phyloP scores from a whole-genome alignment of 2,329 filamentous ascomycete genomes.

The Hawksworthiomyces lignivorus region DNA sequence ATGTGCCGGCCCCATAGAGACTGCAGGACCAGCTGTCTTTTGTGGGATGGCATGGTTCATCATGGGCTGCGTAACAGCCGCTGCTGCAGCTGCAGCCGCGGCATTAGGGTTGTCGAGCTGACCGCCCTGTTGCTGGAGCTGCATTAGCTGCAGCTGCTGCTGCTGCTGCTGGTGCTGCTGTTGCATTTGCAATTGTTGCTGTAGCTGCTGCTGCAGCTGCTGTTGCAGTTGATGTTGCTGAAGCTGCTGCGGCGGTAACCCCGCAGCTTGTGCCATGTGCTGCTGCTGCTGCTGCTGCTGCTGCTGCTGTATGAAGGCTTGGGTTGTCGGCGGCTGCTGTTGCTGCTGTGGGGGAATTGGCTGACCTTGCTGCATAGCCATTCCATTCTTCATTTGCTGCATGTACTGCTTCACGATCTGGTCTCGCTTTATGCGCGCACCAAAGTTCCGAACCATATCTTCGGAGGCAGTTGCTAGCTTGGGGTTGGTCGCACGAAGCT shows the following conservation, averaged over 20 bases:
- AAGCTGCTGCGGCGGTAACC: slow-evolving; percentile 15
- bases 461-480: slow-evolving; percentile 12
- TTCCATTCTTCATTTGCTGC: slow-evolving; percentile 10
- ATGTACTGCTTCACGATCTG: slow-evolving; percentile 11
- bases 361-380: slow-evolving; percentile 13
- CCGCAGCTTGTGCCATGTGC: not conserved
- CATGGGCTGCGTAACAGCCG: slow-evolving; percentile 1
- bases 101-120: slow-evolving; percentile 13
- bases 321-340: slow-evolving; percentile 16
- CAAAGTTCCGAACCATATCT: slow-evolving; percentile 8
- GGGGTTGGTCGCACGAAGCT: slow-evolving; percentile 10
- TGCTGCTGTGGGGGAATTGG: slow-evolving; percentile 21
- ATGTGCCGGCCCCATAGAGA: not conserved
- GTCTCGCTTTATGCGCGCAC: slow-evolving; percentile 10
- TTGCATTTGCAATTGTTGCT: slow-evolving; percentile 10
- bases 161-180: slow-evolving; percentile 12
- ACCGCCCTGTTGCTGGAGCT: slow-evolving; percentile 17
- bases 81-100: slow-evolving; percentile 4
- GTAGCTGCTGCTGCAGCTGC: slow-evolving; percentile 7
- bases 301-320: slow-evolving; percentile 6
- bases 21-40: not conserved
- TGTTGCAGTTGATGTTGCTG: slow-evolving; percentile 8
- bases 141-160: slow-evolving; percentile 12
- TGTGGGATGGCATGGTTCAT: slow-evolving; percentile 1
- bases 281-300: slow-evolving; percentile 1